Evolutionary conservation across 139 green algal species (phyloP).

Genomic region (Ulvella scutata): DNA sequence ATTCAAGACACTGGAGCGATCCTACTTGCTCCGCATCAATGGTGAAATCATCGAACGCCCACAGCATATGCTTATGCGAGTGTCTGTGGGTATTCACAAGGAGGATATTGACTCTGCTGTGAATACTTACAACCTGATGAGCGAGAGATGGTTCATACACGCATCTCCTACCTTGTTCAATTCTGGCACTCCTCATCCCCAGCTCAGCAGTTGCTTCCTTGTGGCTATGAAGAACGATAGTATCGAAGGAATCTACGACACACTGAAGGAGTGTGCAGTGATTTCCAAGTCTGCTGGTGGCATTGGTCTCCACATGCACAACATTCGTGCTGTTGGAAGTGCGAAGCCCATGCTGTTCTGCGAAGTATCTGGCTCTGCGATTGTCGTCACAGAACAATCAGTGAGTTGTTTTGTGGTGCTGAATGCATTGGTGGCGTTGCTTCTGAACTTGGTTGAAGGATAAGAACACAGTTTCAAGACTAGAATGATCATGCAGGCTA

Average conservation of each 20-base stretch:
- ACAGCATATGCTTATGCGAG: slow-evolving; percentile 99
- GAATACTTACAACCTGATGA: slow-evolving; percentile 79
- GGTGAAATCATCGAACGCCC: slow-evolving; percentile 90
- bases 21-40: slow-evolving; percentile 94
- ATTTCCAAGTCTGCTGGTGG: slow-evolving; percentile 91
- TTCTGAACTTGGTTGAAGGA: neutral
- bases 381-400: too few species aligned
- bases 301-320: slow-evolving; percentile 93
- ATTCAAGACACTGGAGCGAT: slow-evolving; percentile 99
- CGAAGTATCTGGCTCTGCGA: too few species aligned
- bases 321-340: slow-evolving; percentile 69
- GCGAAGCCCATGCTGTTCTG: neutral
- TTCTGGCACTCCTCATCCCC: slow-evolving; percentile 76
- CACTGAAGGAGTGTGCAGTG: slow-evolving; percentile 95
- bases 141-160: slow-evolving; percentile 94
- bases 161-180: slow-evolving; percentile 98
- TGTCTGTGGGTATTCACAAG: slow-evolving; percentile 63
- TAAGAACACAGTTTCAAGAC: neutral
- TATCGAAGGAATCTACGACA: slow-evolving; percentile 99
- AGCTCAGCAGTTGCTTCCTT: slow-evolving; percentile 95
- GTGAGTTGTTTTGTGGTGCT: too few species aligned
- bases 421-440: neutral
- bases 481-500: slow-evolving; percentile 55
- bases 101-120: slow-evolving; percentile 44
- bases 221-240: slow-evolving; percentile 84